phyloP scores from a whole-genome alignment of 768 basidiomycete species.

The Asterophora lycoperdoides region DNA sequence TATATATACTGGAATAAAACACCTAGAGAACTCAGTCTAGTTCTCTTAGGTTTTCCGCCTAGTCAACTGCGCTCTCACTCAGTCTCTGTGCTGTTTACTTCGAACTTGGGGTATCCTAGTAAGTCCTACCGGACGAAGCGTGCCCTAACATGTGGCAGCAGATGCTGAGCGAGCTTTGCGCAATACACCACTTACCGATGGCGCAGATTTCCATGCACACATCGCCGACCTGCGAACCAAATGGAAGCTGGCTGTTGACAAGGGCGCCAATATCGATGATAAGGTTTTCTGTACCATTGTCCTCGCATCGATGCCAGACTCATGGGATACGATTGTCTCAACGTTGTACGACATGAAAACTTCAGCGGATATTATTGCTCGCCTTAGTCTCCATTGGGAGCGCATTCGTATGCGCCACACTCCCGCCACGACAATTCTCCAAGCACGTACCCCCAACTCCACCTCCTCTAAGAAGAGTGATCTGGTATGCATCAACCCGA shows the following conservation, averaged over 20 bases:
- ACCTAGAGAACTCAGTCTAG: too few relatives aligned
- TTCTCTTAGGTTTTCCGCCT: too few relatives aligned
- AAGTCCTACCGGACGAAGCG: too few relatives aligned
- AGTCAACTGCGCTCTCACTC: too few relatives aligned
- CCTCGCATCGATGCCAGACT: constrained; percentile 18
- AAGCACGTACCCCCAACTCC: neutral
- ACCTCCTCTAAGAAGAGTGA: too few relatives aligned
- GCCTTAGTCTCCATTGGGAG: constrained; percentile 7
- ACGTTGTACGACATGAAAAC: constrained; percentile 10
- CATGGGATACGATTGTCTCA: constrained; percentile 18
- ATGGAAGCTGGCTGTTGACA: constrained; percentile 12
- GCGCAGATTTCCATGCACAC: constrained; percentile 13
- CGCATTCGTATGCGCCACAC: neutral
- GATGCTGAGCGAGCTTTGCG: constrained; percentile 11
- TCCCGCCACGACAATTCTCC: neutral
- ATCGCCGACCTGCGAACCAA: constrained; percentile 14
- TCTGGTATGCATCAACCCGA: neutral
- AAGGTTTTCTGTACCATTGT: constrained; percentile 17
- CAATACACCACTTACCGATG: constrained; percentile 8
- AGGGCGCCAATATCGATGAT: constrained; percentile 15
- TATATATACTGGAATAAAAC: too few relatives aligned
- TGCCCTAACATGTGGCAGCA: constrained; percentile 12
- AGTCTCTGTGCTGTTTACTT: too few relatives aligned
- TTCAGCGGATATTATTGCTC: constrained; percentile 10
- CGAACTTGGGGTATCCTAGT: too few relatives aligned